Base-by-base conservation (phyloP, 2,329 filamentous ascomycete species). In the Pseudogymnoascus sp. region DNA sequence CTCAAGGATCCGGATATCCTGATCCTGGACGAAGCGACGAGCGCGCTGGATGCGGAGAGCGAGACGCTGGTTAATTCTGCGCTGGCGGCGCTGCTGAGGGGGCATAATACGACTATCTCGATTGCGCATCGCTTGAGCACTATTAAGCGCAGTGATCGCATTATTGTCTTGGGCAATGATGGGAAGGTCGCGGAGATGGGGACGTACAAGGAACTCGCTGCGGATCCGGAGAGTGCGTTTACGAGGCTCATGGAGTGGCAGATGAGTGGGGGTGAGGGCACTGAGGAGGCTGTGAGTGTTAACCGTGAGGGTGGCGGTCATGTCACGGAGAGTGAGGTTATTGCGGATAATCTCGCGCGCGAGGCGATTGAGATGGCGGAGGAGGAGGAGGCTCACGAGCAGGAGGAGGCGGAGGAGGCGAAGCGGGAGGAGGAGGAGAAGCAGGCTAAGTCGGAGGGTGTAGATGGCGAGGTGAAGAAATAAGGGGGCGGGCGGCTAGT, bases 211-310 rank as follows among this genome's bases (percentile, higher is more conserved):
- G 83, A 91, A 65, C 82, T 99, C 21, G 89, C 87, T 60, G 79
- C 82, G 4, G 84, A 90, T 63, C 82, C 83, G 13, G 78, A 88
- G 8, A 95, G 93, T 60, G 91, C 92, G 1, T 99, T 99, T 71
- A 93, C 87, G 68, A 94, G 89, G 76, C 79, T 99, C 60, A 99
- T 99, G 94, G 93, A 97, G 75, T 97, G 92, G 92, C 94, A 99
- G 76, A 89, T 97, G 84, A 94, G 83, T 68, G 93, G 92, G 10
- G 88, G 89, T 7, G 91, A 96, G 61, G 70, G 79, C 7, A 73
- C 79, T 0, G 73, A 79, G 3, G 76, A 77, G 58, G 59, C 65
- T 35, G 47, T 7, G 9, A 15, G 44, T 3, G 47, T 62, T 3
- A 63, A 60, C 8, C 36, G n/a, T 37, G 68, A 71, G 58, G 57